A percentile compares a stretch with the other conserved stretches of the same genome.
These are phyloP conservation scores for Aquilaria sinensis DNA, from an alignment of 345 rosid species.

Conservation along the genomic window DNA sequence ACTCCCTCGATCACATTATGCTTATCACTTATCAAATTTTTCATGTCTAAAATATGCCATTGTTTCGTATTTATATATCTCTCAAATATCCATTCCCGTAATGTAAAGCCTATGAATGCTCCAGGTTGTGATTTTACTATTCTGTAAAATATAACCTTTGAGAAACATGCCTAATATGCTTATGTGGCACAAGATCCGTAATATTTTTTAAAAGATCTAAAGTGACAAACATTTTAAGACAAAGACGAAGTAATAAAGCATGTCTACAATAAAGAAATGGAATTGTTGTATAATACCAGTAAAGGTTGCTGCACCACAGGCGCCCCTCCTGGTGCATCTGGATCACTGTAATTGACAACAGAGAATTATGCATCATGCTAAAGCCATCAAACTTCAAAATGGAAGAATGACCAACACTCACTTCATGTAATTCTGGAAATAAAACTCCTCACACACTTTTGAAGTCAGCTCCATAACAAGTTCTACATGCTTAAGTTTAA, in stretches of 20 bases:
- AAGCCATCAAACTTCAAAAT: slow-evolving; percentile 57
- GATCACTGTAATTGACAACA: slow-evolving; percentile 52
- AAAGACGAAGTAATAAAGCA: neutral
- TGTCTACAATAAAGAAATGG: neutral
- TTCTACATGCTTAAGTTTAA: slow-evolving; percentile 92
- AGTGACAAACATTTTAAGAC: too few relatives aligned
- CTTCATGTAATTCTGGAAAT: slow-evolving; percentile 97
- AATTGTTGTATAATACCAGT: slow-evolving; percentile 38
- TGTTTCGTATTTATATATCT: too few relatives aligned
- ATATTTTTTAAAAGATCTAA: too few relatives aligned
- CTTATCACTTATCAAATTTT: too few relatives aligned
- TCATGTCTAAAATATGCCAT: too few relatives aligned
- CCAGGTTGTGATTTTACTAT: too few relatives aligned
- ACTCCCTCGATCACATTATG: too few relatives aligned
- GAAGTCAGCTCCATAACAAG: slow-evolving; percentile 69
- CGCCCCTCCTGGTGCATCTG: slow-evolving; percentile 94
- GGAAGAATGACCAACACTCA: slow-evolving; percentile 24
- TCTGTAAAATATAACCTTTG: too few relatives aligned
- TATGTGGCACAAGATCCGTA: too few relatives aligned
- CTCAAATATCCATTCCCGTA: too few relatives aligned
- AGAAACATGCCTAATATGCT: too few relatives aligned
- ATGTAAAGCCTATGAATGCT: too few relatives aligned
- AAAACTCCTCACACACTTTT: slow-evolving; percentile 93
- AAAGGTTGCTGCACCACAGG: slow-evolving; percentile 79
- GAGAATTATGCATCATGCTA: slow-evolving; percentile 91